phyloP scores from a whole-genome alignment of 1,284 basidiomycete genomes.

The Papiliotrema terrestris region DNA sequence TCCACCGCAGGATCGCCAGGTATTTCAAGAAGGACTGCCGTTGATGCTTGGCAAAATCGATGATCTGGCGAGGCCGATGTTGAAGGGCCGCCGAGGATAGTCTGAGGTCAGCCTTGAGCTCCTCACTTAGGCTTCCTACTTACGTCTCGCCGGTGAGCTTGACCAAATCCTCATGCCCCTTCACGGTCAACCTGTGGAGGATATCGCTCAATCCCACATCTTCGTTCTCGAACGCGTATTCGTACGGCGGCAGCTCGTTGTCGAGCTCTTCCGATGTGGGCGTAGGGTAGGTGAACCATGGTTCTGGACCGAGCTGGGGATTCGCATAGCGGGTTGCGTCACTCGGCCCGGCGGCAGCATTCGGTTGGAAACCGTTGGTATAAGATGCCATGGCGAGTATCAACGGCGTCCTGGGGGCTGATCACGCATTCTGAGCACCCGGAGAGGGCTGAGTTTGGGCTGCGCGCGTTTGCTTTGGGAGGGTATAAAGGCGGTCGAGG shows the following conservation, averaged over 20 bases:
- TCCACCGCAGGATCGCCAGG: slow-evolving; percentile 44
- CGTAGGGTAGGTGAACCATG: slow-evolving; percentile 40
- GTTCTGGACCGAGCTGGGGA: slow-evolving; percentile 38
- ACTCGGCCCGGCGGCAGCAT: slow-evolving; percentile 5
- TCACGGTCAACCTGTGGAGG: slow-evolving; percentile 33
- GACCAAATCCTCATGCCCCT: slow-evolving; percentile 36
- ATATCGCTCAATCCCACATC: slow-evolving; percentile 35
- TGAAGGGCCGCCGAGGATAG: slow-evolving; percentile 17
- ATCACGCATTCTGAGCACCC: neutral
- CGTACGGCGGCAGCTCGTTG: slow-evolving; percentile 40
- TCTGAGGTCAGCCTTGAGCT: neutral
- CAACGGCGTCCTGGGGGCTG: neutral
- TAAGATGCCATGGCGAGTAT: neutral
- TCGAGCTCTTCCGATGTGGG: slow-evolving; percentile 37
- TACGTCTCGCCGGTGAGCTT: slow-evolving; percentile 33
- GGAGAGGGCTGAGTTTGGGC: neutral
- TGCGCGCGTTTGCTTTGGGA: too few species aligned
- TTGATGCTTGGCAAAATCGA: slow-evolving; percentile 39
- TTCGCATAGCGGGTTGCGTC: slow-evolving; percentile 17
- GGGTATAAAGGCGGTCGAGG: neutral
- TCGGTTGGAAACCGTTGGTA: neutral
- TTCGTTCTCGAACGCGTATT: slow-evolving; percentile 25
- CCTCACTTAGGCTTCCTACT: slow-evolving; percentile 4
- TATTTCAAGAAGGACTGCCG: slow-evolving; percentile 44
- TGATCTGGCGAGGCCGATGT: slow-evolving; percentile 38